Conservation (phyloP, 1,139 yeast genomes). For the Scheffersomyces insectosa region DNA sequence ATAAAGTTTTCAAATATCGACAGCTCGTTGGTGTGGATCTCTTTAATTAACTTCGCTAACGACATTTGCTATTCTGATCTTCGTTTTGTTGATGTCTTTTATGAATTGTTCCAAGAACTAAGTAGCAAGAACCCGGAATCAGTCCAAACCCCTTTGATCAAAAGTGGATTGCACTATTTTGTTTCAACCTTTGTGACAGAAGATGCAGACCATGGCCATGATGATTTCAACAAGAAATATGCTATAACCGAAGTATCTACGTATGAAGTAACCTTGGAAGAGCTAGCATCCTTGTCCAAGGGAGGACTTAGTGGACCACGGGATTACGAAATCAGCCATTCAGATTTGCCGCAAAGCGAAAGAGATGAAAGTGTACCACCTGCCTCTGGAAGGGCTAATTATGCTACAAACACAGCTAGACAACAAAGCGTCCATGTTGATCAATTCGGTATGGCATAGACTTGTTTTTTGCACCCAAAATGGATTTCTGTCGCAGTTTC, state of each 20-base stretch:
- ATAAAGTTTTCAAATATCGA: conserved; percentile 8
- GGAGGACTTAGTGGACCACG: no score
- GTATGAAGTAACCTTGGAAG: no score
- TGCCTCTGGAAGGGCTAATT: no score
- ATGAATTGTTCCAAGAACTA: conserved; percentile 20
- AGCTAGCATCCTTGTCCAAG: no score
- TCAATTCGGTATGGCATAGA: conserved; percentile 18
- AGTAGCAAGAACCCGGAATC: conserved; percentile 9
- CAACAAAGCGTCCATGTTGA: conserved; percentile 36
- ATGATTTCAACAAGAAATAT: no score
- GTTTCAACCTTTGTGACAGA: conserved; percentile 19
- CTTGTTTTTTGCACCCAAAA: no score
- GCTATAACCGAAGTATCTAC: no score
- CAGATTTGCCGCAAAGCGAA: no score
- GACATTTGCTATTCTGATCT: conserved; percentile 33
- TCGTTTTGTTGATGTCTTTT: conserved; percentile 19
- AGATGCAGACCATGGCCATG: no score
- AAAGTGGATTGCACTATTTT: conserved; percentile 26
- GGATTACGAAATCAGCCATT: no score
- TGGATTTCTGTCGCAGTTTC: no score
- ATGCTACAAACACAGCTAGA: conserved; percentile 18
- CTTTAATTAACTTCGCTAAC: conserved; percentile 29
- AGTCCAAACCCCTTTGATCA: conserved; percentile 20
- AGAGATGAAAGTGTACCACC: no score
- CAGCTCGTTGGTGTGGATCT: conserved; percentile 25